Percentiles rank a stretch among this genome's conserved stretches.
Conservation (phyloP, 2,329 filamentous ascomycete species). For the Coccinonectria pachysandricola region DNA sequence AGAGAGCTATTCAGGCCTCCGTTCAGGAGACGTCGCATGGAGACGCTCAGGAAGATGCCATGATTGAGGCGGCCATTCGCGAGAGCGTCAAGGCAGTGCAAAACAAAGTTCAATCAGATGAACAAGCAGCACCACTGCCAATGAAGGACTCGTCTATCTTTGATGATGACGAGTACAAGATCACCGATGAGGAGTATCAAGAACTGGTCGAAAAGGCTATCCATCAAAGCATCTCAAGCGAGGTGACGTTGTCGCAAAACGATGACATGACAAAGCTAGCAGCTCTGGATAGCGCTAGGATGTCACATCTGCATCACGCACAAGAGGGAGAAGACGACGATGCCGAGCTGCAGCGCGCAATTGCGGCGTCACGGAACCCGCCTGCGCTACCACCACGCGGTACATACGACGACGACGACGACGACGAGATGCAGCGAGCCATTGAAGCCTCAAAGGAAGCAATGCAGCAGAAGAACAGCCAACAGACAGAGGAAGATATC, state of each 20-base stretch:
- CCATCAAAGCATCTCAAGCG: constrained; percentile 34
- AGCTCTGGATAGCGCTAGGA: background rate
- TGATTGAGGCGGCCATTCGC: constrained; percentile 63
- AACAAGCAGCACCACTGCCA: constrained; percentile 14
- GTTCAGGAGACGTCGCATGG: constrained; percentile 62
- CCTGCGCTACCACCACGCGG: constrained; percentile 5
- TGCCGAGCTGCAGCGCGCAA: constrained; percentile 27
- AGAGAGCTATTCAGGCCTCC: constrained; percentile 60
- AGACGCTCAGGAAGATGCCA: constrained; percentile 56
- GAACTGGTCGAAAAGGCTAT: constrained; percentile 46
- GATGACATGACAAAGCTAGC: constrained; percentile 8
- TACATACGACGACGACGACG: constrained; percentile 22
- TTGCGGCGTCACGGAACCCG: constrained; percentile 29
- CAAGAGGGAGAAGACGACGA: constrained; percentile 24
- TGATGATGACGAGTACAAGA: constrained; percentile 31
- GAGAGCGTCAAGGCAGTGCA: constrained; percentile 54
- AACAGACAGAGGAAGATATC: constrained; percentile 56
- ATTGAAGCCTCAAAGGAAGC: constrained; percentile 29
- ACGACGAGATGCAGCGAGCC: constrained; percentile 27
- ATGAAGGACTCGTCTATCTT: constrained; percentile 24
- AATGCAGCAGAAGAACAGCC: constrained; percentile 29
- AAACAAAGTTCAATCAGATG: constrained; percentile 17
- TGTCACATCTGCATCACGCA: too few relatives aligned
- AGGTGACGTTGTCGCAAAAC: constrained; percentile 11
- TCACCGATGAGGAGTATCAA: constrained; percentile 50